Percentiles rank a stretch among this genome's conserved stretches.
Evolutionary conservation across 495 filamentous ascomycete genomes (phyloP).

Genomic region (Glonium stellatum): DNA sequence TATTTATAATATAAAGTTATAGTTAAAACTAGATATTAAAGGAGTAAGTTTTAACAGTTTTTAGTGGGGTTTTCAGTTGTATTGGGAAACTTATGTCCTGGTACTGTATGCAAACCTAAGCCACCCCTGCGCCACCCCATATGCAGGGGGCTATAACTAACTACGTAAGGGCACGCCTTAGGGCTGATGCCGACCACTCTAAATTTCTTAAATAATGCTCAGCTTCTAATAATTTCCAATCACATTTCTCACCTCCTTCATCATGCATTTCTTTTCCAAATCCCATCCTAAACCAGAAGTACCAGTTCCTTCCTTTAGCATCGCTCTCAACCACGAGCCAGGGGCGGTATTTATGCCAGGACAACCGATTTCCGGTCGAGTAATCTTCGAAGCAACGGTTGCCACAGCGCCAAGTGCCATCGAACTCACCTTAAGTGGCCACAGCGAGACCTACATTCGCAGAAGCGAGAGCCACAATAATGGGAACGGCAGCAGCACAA

Average conservation of each 20-base stretch:
- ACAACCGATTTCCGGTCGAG: constrained; percentile 11
- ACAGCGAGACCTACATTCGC: constrained; percentile 14
- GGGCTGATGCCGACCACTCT: neutral
- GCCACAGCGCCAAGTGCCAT: constrained; percentile 14
- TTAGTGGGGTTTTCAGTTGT: too few species aligned
- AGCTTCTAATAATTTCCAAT: neutral
- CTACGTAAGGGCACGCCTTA: neutral
- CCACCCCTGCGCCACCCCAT: neutral
- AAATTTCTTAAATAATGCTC: neutral
- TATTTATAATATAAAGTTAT: too few species aligned
- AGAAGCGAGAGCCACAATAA: neutral
- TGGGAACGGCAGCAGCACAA: neutral
- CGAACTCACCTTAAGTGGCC: constrained; percentile 19
- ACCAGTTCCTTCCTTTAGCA: neutral
- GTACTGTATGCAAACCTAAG: too few species aligned
- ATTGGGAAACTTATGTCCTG: too few species aligned
- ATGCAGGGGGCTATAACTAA: neutral
- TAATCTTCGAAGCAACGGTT: constrained; percentile 9
- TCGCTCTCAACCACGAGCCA: neutral
- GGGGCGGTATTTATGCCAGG: constrained; percentile 15
- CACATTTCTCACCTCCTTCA: neutral
- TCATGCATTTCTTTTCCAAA: constrained; percentile 10
- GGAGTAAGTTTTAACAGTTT: too few species aligned
- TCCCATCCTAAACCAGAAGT: neutral
- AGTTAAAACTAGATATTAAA: too few species aligned